A percentile compares a stretch with the other conserved stretches of the same genome.
These are phyloP conservation scores for Kalanchoe fedtschenkoi DNA, from an alignment of 164 flowering plant species.

Conservation along the genomic window DNA sequence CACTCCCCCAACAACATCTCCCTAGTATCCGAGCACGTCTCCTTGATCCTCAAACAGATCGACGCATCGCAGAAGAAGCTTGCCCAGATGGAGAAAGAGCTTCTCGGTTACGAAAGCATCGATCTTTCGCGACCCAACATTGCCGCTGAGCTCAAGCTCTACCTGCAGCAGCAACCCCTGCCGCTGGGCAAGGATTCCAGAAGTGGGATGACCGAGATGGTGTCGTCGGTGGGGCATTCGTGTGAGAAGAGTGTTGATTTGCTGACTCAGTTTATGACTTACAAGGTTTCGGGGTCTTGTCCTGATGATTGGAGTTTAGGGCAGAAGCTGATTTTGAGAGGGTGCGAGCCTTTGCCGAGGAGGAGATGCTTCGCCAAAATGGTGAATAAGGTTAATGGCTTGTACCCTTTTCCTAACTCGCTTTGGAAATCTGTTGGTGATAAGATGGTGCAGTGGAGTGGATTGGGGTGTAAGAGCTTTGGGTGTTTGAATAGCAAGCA, in stretches of 20 bases:
- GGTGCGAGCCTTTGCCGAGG: conserved; percentile 88
- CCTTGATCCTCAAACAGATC: conserved; percentile 72
- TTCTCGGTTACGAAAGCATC: conserved; percentile 69
- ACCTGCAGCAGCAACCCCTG: conserved; percentile 51
- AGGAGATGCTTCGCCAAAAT: conserved; percentile 68
- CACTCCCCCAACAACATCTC: conserved; percentile 58
- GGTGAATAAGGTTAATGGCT: conserved; percentile 47
- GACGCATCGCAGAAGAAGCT: conserved; percentile 69
- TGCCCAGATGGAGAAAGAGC: conserved; percentile 75
- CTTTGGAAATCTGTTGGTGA: conserved; percentile 72
- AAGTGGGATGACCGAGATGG: conserved; percentile 89
- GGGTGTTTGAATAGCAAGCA: conserved; percentile 63
- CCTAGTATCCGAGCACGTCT: conserved; percentile 78
- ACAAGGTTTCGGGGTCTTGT: conserved; percentile 60
- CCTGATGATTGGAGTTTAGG: conserved; percentile 83
- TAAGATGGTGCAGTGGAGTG: conserved; percentile 68
- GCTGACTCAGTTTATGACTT: conserved; percentile 69
- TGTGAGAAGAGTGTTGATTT: conserved; percentile 63
- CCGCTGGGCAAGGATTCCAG: conserved; percentile 86
- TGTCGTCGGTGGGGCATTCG: conserved; percentile 78
- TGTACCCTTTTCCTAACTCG: conserved; percentile 52
- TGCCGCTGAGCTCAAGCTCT: conserved; percentile 56
- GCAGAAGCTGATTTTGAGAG: conserved; percentile 68
- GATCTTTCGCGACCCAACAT: conserved; percentile 62
- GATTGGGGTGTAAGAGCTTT: conserved; percentile 69